These are phyloP conservation scores for Botrytis sinoallii DNA, from an alignment of 2,329 filamentous ascomycete species.

Conservation along the genomic window DNA sequence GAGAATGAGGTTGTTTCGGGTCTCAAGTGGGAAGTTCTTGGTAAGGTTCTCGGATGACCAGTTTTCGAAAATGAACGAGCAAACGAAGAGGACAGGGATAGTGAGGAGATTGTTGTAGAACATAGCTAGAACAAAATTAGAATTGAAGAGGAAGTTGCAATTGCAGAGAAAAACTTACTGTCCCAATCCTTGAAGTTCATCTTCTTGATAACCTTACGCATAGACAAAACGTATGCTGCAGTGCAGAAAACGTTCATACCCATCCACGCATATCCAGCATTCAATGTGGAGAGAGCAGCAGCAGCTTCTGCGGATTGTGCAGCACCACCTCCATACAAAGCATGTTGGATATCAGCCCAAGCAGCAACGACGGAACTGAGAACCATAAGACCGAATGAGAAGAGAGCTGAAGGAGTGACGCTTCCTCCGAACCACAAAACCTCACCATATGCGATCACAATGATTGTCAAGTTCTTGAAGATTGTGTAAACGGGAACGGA, in stretches of 20 bases:
- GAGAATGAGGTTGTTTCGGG: constrained; percentile 74
- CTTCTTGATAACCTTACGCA: constrained; percentile 98
- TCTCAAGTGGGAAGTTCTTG: constrained; percentile 82
- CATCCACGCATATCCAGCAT: constrained; percentile 98
- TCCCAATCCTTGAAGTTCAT: constrained; percentile 99
- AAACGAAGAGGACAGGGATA: constrained; percentile 82
- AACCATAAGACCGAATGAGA: constrained; percentile 96
- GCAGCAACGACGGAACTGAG: constrained; percentile 90
- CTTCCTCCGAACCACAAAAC: constrained; percentile 97
- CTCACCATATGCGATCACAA: constrained; percentile 96
- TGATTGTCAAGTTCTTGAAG: constrained; percentile 99
- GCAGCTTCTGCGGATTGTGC: constrained; percentile 54
- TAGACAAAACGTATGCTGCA: constrained; percentile 82
- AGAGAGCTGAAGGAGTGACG: constrained; percentile 80
- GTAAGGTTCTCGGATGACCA: constrained; percentile 83
- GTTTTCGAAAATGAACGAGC: constrained; percentile 81
- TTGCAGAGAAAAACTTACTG: constrained; percentile 60
- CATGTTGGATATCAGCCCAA: constrained; percentile 94
- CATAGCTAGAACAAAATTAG: constrained; percentile 67
- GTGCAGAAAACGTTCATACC: constrained; percentile 93
- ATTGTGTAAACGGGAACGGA: constrained; percentile 99
- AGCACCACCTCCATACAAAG: constrained; percentile 52
- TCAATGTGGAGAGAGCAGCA: constrained; percentile 80
- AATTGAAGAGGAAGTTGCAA: constrained; percentile 1
- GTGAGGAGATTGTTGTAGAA: constrained; percentile 99